Evolutionary conservation across 2,329 filamentous ascomycete species (phyloP), one percentile per base, ranked within the genome.

Genomic region (Cryphonectria nitschkei): DNA sequence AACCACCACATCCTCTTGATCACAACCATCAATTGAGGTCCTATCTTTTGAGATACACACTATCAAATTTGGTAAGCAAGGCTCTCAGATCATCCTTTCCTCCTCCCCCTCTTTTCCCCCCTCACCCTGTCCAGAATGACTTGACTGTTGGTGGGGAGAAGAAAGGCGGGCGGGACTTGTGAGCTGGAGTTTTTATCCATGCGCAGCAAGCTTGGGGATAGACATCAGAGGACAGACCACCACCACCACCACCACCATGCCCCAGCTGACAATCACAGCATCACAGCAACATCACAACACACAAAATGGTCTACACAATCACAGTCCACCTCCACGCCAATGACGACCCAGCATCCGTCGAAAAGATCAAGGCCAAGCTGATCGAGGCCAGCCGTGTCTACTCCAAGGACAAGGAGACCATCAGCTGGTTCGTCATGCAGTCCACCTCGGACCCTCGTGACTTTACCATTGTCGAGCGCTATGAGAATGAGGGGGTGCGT

Each of bases 381-480:
- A 86, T 91, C 78, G 92, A 94, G 79, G 92, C 92, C n/a, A 90
- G 89, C 71, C 86, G 88, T 73, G 86, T 93, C 73, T 93, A 93
- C 82, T 88, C 86, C 74, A 84, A 92, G 74, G 92, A 93, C 82
- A 88, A 88, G 77, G 92, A 93, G 83, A 93, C 88, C 0, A 77
- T 90, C 70, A 86, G 84, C 62, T 93, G 92, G 92, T 89, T 92
- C 80, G 91, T 94, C 73, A 93, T 93, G 92, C 92, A 93, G 82
- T 89, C 90, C 76, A 85, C 89, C 70, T 84, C 87, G 76, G 91
- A 93, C 79, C 85, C 85, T 61, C 85, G 90, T 70, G 88, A 90
- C 65, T 94, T 94, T 80, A 92, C 89, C 64, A 92, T 94, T 76
- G 91, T 94, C 63, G 92, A 94, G 82, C 84, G 92, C 43, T 94